Base-by-base conservation (phyloP, 352 stramenopile species). In the Globisporangium irregulare region DNA sequence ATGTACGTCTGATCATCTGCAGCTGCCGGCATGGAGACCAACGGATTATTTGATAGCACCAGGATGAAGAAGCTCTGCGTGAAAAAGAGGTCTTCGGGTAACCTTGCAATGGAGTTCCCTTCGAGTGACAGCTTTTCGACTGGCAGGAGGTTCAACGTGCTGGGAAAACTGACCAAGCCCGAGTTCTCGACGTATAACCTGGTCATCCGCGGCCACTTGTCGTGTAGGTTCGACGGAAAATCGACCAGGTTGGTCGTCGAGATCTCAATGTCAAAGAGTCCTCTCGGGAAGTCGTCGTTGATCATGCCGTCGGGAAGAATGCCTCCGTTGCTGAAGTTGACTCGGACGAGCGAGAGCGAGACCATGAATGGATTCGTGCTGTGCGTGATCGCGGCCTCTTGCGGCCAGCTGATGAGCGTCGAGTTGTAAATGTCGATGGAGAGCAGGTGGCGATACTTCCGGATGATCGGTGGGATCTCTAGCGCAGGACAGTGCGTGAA, bases 341-440 rank as follows among this genome's bases (percentile, higher is more conserved):
- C 69, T 34, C 73, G 74, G 4, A 75, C 71, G 32, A 89, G 62
- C 18, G 64, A 70, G 24, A 70, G 12, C 18, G 64, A 78, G 27
- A 80, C 67, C n/a, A 85, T 73, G 25, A 79, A 79, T 0, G 72
- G 66, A 51, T 87, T 70, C 1, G 65, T 55, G 7, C 69, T 72
- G 25, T 87, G 78, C 10, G 76, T 81, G 46, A 89, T 63, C 15
- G 73, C 75, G 3, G 79, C 75, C 0, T 84, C 69, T 0, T 15
- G 24, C 0, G 60, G 63, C 80, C 82, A 90, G 24, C 76, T 66
- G 0, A 64, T 27, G 0, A 89, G 63, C 1, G 82, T 84, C 12
- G 78, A 79, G 57, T 90, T 90, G 69, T 73, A 90, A 1, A 88
- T 69, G 24, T 90, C 80, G 62, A 90, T 43, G 7, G 79, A 72